Conservation (phyloP, 495 filamentous ascomycete genomes). For the Penicillium pancosmium region DNA sequence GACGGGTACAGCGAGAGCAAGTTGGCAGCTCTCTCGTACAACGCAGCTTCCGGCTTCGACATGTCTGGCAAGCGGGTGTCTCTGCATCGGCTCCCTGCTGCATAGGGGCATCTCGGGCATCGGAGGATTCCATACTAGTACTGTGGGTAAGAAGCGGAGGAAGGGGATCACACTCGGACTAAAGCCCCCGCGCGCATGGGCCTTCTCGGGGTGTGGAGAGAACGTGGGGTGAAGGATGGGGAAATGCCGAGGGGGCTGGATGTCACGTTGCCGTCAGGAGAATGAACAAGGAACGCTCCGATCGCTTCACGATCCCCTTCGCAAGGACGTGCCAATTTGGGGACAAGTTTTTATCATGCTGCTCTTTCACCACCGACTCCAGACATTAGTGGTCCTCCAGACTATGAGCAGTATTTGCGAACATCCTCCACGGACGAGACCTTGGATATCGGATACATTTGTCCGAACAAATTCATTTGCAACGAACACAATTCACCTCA, state of each 20-base stretch:
- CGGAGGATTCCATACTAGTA: neutral
- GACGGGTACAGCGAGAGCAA: neutral
- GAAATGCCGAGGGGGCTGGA: too few species aligned
- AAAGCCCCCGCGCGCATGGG: too few species aligned
- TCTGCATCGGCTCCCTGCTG: constrained; percentile 5
- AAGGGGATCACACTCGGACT: neutral
- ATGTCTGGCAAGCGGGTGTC: constrained; percentile 12
- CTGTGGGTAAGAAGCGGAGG: neutral
- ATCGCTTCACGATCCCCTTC: too few species aligned
- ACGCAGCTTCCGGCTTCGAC: constrained; percentile 8
- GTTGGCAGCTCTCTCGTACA: neutral
- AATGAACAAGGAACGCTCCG: too few species aligned
- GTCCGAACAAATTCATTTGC: constrained; percentile 74
- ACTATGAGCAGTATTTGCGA: too few species aligned
- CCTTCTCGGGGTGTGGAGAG: too few species aligned
- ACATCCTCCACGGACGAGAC: constrained; percentile 52
- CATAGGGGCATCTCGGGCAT: neutral
- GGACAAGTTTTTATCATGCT: too few species aligned
- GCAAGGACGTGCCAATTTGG: too few species aligned
- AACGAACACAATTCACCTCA: constrained; percentile 77
- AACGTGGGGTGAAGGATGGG: too few species aligned
- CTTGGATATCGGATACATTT: constrained; percentile 70
- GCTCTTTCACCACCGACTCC: too few species aligned
- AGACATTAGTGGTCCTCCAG: too few species aligned
- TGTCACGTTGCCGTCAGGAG: too few species aligned